Conservation (phyloP, 2,329 filamentous ascomycete species). For the Mycosphaerella sp. region DNA sequence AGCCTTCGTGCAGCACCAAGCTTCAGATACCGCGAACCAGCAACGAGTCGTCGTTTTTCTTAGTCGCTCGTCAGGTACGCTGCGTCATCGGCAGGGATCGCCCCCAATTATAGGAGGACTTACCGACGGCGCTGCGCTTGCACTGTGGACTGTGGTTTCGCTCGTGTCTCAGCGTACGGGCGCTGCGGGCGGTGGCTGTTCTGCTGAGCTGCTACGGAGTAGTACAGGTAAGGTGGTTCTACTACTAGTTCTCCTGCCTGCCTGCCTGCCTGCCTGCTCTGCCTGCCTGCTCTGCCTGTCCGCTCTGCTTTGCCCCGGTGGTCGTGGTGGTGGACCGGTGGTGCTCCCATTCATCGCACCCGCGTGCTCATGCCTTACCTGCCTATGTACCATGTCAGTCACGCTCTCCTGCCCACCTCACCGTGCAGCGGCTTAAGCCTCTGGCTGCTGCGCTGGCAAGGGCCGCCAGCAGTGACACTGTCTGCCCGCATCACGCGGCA, state of each 20-base stretch:
- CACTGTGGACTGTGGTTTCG: constrained; percentile 9
- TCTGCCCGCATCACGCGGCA: constrained; percentile 1
- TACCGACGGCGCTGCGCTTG: constrained; percentile 3
- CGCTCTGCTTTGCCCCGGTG: background rate
- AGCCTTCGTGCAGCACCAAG: constrained; percentile 1
- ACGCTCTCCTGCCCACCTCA: background rate
- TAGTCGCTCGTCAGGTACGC: background rate
- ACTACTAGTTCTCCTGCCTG: no score
- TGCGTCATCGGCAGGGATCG: background rate
- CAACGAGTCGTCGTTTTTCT: background rate
- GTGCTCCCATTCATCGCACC: no score
- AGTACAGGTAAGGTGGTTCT: no score
- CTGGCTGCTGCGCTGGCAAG: constrained; percentile 3
- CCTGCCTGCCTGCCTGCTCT: no score
- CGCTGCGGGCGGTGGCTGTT: no score
- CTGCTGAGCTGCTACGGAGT: no score
- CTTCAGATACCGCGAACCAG: background rate
- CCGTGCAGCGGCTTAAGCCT: background rate
- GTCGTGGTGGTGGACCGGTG: no score
- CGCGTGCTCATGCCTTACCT: no score
- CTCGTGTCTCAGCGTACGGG: constrained; percentile 6
- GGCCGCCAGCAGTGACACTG: background rate
- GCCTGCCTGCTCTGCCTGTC: no score
- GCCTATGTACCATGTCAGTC: background rate
- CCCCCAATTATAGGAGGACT: background rate